Percentiles rank a stretch among this genome's conserved stretches.
Evolutionary conservation across 2,329 filamentous ascomycete species (phyloP).

Genomic region (Fusarium falciforme): DNA sequence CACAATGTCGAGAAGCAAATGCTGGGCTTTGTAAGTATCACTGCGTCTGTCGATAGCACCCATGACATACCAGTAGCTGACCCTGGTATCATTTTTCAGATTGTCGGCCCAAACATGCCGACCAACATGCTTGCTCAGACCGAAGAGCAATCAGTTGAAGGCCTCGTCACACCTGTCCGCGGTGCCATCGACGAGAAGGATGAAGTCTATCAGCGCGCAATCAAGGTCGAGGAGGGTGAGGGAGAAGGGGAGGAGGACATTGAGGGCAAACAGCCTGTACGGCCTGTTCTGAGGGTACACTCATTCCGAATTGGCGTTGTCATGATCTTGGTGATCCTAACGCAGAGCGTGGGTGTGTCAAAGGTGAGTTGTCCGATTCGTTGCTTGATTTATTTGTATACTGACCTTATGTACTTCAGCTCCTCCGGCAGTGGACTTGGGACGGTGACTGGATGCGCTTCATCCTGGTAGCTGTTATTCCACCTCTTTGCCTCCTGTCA

Average conservation of each 20-base stretch:
- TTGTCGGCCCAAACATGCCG: slow-evolving; percentile 42
- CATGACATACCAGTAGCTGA: background rate
- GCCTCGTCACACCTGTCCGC: slow-evolving; percentile 33
- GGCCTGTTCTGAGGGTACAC: slow-evolving; percentile 38
- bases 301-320: slow-evolving; percentile 41
- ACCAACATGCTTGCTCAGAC: slow-evolving; percentile 36
- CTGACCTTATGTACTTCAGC: background rate
- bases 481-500: slow-evolving; percentile 28
- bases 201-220: slow-evolving; percentile 38
- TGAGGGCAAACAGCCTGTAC: slow-evolving; percentile 31
- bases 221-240: slow-evolving; percentile 43
- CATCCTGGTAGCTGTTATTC: slow-evolving; percentile 32
- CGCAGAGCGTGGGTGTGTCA: slow-evolving; percentile 40
- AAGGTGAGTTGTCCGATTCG: slow-evolving; percentile 24
- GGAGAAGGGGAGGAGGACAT: slow-evolving; percentile 33
- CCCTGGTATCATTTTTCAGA: background rate
- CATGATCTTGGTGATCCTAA: slow-evolving; percentile 42
- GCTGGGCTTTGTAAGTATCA: slow-evolving; percentile 37
- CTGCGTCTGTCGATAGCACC: background rate
- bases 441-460: slow-evolving; percentile 37
- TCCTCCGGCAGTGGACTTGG: slow-evolving; percentile 37
- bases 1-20: slow-evolving; percentile 44
- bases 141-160: slow-evolving; percentile 33
- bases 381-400: accelerated
- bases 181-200: slow-evolving; percentile 43